phyloP scores from a whole-genome alignment of 2,329 filamentous ascomycete species.

The Fusarium odoratissimum region DNA sequence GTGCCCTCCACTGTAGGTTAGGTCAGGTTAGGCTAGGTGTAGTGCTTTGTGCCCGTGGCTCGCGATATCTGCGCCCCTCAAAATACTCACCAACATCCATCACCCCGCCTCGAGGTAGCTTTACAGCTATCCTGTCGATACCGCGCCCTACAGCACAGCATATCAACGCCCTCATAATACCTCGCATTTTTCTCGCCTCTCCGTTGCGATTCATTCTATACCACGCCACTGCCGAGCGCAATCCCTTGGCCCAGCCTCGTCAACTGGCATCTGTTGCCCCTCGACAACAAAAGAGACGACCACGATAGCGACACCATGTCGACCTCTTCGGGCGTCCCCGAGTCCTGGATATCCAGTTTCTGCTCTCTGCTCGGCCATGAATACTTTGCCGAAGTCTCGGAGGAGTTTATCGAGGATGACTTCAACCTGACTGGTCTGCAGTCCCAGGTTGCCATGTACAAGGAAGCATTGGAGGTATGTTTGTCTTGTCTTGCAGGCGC shows the following conservation, averaged over 20 bases:
- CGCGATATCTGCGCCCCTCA: constrained; percentile 41
- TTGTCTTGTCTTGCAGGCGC: constrained; percentile 3
- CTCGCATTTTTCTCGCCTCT: not conserved
- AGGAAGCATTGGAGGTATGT: constrained; percentile 88
- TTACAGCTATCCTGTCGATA: constrained; percentile 43
- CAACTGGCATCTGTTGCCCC: constrained; percentile 22
- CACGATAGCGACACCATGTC: constrained; percentile 59
- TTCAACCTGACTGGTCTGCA: constrained; percentile 98
- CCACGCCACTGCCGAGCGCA: constrained; percentile 26
- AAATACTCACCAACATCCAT: constrained; percentile 35
- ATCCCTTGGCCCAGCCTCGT: constrained; percentile 9
- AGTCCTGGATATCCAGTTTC: constrained; percentile 98
- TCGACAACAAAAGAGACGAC: constrained; percentile 11
- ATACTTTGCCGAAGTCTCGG: constrained; percentile 98
- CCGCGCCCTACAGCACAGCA: constrained; percentile 25
- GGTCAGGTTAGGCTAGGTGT: not conserved
- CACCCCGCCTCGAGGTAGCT: constrained; percentile 44
- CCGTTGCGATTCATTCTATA: constrained; percentile 6
- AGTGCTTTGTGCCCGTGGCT: constrained; percentile 12
- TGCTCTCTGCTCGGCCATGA: constrained; percentile 96
- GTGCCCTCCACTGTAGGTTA: constrained; percentile 13
- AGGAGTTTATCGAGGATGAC: constrained; percentile 99
- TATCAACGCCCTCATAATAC: not conserved
- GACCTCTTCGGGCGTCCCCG: constrained; percentile 70
- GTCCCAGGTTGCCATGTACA: constrained; percentile 97